phyloP scores from a whole-genome alignment of 106 monocot species.

The Dendrobium chrysotoxum region DNA sequence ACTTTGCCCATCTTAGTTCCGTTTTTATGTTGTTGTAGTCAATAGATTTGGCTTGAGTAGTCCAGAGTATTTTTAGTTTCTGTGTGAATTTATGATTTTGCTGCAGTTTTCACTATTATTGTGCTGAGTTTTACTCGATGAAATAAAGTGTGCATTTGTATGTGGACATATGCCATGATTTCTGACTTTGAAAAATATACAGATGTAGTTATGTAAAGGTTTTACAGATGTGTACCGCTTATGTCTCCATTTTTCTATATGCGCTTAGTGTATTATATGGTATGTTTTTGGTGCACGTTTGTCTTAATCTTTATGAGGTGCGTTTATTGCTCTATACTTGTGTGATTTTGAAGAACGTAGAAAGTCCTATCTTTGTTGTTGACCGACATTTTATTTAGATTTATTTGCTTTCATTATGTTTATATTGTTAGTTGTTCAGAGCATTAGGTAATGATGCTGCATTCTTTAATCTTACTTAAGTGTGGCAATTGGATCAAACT shows the following conservation, averaged over 20 bases:
- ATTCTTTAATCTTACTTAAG: background rate
- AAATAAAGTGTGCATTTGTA: background rate
- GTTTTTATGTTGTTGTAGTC: background rate
- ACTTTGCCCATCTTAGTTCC: background rate
- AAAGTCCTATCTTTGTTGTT: background rate
- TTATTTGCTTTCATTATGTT: background rate
- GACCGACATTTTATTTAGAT: background rate
- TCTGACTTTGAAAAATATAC: background rate
- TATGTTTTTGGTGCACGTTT: background rate
- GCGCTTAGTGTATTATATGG: background rate
- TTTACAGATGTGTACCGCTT: background rate
- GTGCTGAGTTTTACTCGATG: background rate
- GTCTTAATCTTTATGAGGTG: background rate
- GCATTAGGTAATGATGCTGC: background rate
- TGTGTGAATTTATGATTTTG: background rate
- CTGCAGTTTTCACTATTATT: background rate
- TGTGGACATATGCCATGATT: background rate
- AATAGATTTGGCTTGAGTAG: background rate
- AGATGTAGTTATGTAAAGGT: background rate
- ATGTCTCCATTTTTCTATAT: background rate
- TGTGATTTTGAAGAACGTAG: background rate
- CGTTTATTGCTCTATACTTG: background rate
- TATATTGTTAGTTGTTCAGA: background rate
- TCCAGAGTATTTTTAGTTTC: background rate
- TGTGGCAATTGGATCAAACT: background rate